Evolutionary conservation across 1,284 basidiomycete species (phyloP).

Genomic region (Sanghuangporus sanghuang): DNA sequence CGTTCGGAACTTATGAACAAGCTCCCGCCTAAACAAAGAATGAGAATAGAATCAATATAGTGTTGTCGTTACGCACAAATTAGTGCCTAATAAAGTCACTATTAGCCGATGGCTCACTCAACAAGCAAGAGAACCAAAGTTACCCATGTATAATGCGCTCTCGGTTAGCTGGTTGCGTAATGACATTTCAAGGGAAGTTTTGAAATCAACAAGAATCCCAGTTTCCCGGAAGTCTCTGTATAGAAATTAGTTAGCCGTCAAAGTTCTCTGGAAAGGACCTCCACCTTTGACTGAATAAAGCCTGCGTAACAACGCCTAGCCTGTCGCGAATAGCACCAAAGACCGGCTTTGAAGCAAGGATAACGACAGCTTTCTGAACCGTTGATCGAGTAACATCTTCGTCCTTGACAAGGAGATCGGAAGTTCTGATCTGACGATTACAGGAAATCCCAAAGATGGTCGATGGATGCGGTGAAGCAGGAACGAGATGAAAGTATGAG

Average conservation of each 20-base stretch:
- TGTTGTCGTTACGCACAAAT: constrained; percentile 4
- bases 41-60: constrained; percentile 2
- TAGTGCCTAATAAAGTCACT: neutral
- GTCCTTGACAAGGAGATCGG: constrained; percentile 76
- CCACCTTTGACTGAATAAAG: constrained; percentile 80
- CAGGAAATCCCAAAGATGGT: constrained; percentile 97
- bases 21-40: constrained; percentile 56
- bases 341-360: constrained; percentile 85
- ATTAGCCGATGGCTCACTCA: constrained; percentile 19
- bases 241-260: neutral
- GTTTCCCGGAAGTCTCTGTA: constrained; percentile 78
- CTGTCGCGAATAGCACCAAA: constrained; percentile 90
- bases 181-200: constrained; percentile 63
- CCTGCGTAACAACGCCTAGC: constrained; percentile 91
- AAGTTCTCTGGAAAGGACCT: neutral
- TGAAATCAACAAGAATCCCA: constrained; percentile 81
- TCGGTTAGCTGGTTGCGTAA: constrained; percentile 70
- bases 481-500: constrained; percentile 89
- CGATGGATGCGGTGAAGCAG: constrained; percentile 60
- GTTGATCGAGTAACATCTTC: constrained; percentile 91
- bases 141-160: constrained; percentile 85
- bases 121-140: constrained; percentile 21
- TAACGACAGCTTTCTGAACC: constrained; percentile 97
- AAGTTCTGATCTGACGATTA: constrained; percentile 90
- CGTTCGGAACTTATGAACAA: constrained; percentile 92